Conservation (phyloP, 2,329 filamentous ascomycete genomes). For the Pseudogymnoascus sp. region DNA sequence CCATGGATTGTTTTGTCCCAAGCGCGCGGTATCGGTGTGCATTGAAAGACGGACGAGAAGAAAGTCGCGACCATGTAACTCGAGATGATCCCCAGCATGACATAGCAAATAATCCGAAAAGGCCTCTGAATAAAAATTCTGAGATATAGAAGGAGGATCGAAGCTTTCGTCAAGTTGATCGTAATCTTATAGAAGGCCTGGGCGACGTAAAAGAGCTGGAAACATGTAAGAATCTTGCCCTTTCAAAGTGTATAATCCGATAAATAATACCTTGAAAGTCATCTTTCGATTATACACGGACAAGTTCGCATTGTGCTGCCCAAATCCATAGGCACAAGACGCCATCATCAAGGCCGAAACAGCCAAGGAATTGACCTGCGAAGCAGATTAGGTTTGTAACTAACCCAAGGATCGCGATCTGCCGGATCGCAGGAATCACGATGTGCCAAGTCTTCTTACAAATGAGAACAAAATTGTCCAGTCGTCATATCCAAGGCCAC, state of each 20-base stretch:
- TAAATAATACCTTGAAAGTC: conserved; percentile 28
- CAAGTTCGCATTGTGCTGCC: conserved; percentile 34
- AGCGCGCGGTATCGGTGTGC: conserved; percentile 39
- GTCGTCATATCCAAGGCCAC: conserved; percentile 37
- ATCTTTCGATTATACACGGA: conserved; percentile 29
- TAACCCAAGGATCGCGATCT: background rate
- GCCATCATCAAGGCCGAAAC: conserved; percentile 25
- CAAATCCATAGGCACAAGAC: conserved; percentile 37
- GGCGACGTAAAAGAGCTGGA: conserved; percentile 43
- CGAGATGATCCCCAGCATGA: conserved; percentile 36
- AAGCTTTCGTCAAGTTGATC: conserved; percentile 46
- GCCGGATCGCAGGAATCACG: conserved; percentile 11
- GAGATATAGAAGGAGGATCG: conserved; percentile 47
- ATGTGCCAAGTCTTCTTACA: conserved; percentile 24
- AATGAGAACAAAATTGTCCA: conserved; percentile 37
- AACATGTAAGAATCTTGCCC: background rate
- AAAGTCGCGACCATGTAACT: conserved; percentile 41
- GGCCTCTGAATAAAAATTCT: conserved; percentile 43
- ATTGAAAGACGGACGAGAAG: conserved; percentile 42
- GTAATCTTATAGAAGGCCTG: conserved; percentile 49
- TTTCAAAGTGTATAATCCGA: background rate
- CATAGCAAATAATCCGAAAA: conserved; percentile 39
- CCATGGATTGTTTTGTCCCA: conserved; percentile 39
- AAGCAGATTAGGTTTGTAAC: background rate
- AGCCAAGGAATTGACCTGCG: conserved; percentile 31